Evolutionary conservation across 108 stramenopile genomes (phyloP), one percentile per base, ranked within the genome.

Genomic region (Nitzschia inconspicua): DNA sequence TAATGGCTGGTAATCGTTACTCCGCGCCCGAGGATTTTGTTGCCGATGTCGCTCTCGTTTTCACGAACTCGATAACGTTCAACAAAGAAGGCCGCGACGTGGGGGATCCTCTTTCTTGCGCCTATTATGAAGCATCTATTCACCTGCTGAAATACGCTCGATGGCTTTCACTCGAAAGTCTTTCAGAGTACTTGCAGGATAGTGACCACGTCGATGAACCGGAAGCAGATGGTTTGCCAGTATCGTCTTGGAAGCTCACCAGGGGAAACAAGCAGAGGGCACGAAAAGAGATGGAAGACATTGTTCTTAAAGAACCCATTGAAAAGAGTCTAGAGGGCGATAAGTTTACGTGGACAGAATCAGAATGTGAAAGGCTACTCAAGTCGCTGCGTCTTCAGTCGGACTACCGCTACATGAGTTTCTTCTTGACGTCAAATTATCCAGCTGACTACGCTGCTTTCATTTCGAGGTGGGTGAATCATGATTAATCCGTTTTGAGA

Each of bases 61-160:
- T 93, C 65, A 56, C 84, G 18, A 93, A 93, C 68, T 85, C 91
- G 0, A 78, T 87, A n/a, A 56, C 65, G 8, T 93, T 93, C 54
- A 93, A 93, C 55, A 78, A 79, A 60, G 85, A 78, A 37, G 91
- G 88, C 6, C 65, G 73, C 22, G 88, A 93, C 43, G 63, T 82
- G n/a, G 91, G 91, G 8, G 91, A 93, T 50, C 88, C 87, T 0
- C 56, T 83, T 31, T 88, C 86, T 4, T 88, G 85, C 63, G 91
- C 91, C 2, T 93, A 93, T 57, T 88, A 86, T 52, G 91, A 93
- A 75, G 91, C 86, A 9, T 85, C 87, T 20, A 83, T 83, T 2
- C 87, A 93, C 62, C 60, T 93, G 31, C 79, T 93, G 37, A 78
- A 77, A 31, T 93, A 93, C 56, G 70, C 80, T 13, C 68, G 91